Evolutionary conservation across 352 stramenopile species (phyloP).

Genomic region (Globisporangium recalcitrans): DNA sequence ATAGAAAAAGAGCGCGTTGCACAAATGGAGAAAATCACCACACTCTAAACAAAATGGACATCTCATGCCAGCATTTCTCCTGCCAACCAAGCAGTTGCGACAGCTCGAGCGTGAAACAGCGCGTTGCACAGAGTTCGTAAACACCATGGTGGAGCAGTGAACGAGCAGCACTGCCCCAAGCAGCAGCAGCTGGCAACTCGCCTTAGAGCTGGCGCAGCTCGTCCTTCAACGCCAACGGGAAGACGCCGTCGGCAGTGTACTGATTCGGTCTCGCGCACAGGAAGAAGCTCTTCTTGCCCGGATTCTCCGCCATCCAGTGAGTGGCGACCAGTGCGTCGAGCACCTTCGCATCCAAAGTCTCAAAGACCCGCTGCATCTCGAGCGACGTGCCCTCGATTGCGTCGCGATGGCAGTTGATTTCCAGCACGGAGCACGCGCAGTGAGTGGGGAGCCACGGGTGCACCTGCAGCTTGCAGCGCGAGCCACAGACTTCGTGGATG

Average conservation of each 20-base stretch:
- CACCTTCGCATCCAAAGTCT: constrained; percentile 14
- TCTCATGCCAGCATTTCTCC: no score
- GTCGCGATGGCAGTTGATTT: constrained; percentile 25
- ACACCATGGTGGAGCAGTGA: no score
- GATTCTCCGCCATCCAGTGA: constrained; percentile 7
- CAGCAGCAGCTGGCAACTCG: no score
- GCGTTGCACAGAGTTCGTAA: no score
- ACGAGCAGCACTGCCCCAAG: no score
- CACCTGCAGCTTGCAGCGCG: constrained; percentile 26
- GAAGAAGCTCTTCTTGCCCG: background rate
- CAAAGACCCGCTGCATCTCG: constrained; percentile 15
- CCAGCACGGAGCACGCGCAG: constrained; percentile 28
- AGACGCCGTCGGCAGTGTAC: background rate
- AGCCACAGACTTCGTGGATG: constrained; percentile 7
- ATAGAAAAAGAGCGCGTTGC: no score
- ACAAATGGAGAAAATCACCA: no score
- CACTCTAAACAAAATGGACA: no score
- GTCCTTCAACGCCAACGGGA: constrained; percentile 5
- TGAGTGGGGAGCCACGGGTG: constrained; percentile 26
- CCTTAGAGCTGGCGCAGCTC: background rate
- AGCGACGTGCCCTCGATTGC: constrained; percentile 12
- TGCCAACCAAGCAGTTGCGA: no score
- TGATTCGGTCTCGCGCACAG: background rate
- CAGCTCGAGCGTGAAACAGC: no score
- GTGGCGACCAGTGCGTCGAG: constrained; percentile 27